phyloP scores from a whole-genome alignment of 2,329 filamentous ascomycete genomes.

The Eutypella sp. region DNA sequence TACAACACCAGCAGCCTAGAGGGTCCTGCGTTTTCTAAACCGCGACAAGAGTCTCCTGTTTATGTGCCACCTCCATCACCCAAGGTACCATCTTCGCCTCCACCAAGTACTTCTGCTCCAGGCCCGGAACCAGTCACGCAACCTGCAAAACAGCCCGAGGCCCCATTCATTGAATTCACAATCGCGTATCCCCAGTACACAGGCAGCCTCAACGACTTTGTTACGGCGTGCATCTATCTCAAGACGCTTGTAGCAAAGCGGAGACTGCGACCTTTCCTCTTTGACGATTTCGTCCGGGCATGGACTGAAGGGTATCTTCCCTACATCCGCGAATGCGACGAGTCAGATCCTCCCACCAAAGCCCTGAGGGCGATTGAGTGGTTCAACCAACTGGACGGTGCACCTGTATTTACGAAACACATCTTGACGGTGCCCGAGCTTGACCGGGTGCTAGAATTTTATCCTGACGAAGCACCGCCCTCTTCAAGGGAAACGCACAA shows the following conservation, averaged over 20 bases:
- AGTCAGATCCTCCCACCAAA: slow-evolving; percentile 12
- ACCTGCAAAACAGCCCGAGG: slow-evolving; percentile 1
- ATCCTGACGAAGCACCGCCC: slow-evolving; percentile 21
- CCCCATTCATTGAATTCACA: slow-evolving; percentile 23
- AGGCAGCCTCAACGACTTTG: slow-evolving; percentile 24
- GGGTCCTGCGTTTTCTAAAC: neutral
- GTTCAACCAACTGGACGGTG: slow-evolving; percentile 29
- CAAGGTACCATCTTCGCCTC: slow-evolving; percentile 2
- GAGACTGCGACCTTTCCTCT: slow-evolving; percentile 23
- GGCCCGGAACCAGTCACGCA: neutral
- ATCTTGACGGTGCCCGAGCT: slow-evolving; percentile 26
- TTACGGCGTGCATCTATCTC: slow-evolving; percentile 27
- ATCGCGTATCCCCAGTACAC: slow-evolving; percentile 24
- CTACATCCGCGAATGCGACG: slow-evolving; percentile 24
- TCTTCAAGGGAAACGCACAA: slow-evolving; percentile 7
- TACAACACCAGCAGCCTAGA: neutral
- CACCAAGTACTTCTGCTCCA: neutral
- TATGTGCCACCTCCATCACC: slow-evolving; percentile 10
- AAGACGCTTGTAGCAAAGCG: slow-evolving; percentile 14
- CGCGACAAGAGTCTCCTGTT: slow-evolving; percentile 8
- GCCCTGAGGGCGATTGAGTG: slow-evolving; percentile 25
- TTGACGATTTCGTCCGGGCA: slow-evolving; percentile 31
- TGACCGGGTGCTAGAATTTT: slow-evolving; percentile 18
- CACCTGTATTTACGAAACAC: slow-evolving; percentile 20
- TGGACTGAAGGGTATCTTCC: slow-evolving; percentile 26